Base-by-base conservation (phyloP, 495 filamentous ascomycete genomes). In the Hyaloscypha variabilis region DNA sequence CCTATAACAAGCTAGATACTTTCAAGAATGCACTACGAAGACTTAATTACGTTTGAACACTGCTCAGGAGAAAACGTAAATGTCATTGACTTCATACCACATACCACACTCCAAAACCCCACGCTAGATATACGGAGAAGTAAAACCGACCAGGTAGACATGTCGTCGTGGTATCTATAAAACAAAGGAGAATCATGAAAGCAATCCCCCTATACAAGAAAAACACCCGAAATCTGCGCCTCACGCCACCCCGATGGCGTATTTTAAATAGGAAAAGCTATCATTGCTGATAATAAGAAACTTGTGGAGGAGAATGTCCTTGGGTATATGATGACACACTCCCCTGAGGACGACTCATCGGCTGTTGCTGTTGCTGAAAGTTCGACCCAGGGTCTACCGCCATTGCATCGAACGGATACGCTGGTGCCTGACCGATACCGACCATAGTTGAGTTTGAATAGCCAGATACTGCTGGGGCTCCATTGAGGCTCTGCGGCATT, bases 201-300 rank as follows among this genome's bases (percentile, higher is more conserved):
- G 24, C 2, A 25, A 29, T 29, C 8, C 51, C 51, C 26, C 51
- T 54, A 54, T 54, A 25, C 51, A 54, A 54, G 26, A 54, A 54
- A n/a, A 54, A 54, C n/a, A 54, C 19, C 10, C 19, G 19, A 54
- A 25, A 54, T 24, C 5, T 54, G 23, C 51, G 26, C 23, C 23
- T 29, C 21, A 25, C 21, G 23, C 51, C 51, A 25, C 26, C 26
- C 13, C 39, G 11, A 46, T 46, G 39, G 19, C 14, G 39, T 17
- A 46, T 46, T 46, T 46, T 46, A 28, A 60, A 29, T n/a, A 21
- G 10, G 0, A 28, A 59, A 65, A 52, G 24, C 26, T 21, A 46
- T 66, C 36, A 62, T 24, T 53, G 58, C 23, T 19, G 62, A 10
- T 31, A 30, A 23, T 68, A 77, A 72, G 67, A 79, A 68, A 73